Base-by-base conservation (phyloP, 176 grass and related monocot species). In the Guadua angustifolia region DNA sequence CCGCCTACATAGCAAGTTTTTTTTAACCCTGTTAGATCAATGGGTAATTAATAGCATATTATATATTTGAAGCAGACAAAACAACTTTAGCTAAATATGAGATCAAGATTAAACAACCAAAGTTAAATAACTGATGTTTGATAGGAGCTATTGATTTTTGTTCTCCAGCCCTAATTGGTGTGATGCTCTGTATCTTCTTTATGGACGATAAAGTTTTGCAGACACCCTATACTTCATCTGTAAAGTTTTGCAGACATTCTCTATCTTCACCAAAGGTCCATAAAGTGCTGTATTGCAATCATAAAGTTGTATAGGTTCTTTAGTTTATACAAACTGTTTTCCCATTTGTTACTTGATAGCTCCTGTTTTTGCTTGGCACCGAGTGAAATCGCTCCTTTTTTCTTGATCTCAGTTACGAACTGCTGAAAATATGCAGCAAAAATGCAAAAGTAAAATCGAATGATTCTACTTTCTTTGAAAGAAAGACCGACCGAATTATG, bases 401-500 rank as follows among this genome's bases (percentile, higher is more conserved):
- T n/a, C 5, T 8, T 77, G 44, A 77, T 67, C 53, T 44, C 36
- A 55, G 24, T 24, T 53, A 11, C 14, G 67, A 67, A 26, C 19
- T 55, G 43, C 39, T 57, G 36, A 46, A 46, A 51, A 69, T 47
- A 63, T 52, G 38, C n/a, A 83, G 35, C 5, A 63, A 51, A 70
- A 71, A 63, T 11, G 5, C 19, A 7, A 15, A 63, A 77, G 29
- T 3, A 50, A 61, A 70, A 68, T 51, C 10, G 45, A 63, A 43
- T 83, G 36, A 44, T 33, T 16, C 53, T 15, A 67, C 43, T 55
- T 71, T 66, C 0, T 78, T 73, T 4, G 8, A 67, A 69, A 79
- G 40, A 76, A 70, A 32, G 51, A 74, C 55, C 61, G 77, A 70
- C 29, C 0, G 2, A 22, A 61, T 70, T 68, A 69, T 77, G 11